Percentiles rank a stretch among this genome's conserved stretches.
These are phyloP conservation scores for Rhododendron ovatum DNA, from an alignment of 148 eudicot species.

Conservation along the genomic window DNA sequence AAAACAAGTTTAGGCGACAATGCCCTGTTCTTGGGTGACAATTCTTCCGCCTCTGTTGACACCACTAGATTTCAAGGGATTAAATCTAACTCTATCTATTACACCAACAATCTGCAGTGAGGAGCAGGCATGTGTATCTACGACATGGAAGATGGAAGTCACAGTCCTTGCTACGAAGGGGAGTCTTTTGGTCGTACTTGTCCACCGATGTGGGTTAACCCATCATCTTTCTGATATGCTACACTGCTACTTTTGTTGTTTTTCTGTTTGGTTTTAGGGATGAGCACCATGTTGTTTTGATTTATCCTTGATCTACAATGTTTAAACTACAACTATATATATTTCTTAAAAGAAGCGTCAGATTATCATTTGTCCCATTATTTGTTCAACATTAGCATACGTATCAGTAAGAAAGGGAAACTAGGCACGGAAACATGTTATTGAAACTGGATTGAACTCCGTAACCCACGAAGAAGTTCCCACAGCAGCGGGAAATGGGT, in stretches of 20 bases:
- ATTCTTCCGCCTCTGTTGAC: not conserved
- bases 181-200: not conserved
- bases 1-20: not conserved
- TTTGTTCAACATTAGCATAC: too few species aligned
- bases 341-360: too few species aligned
- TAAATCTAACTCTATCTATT: not conserved
- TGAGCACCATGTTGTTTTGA: too few species aligned
- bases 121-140: not conserved
- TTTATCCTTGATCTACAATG: not conserved
- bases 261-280: too few species aligned
- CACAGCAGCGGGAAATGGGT: too few species aligned
- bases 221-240: not conserved
- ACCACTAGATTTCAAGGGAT: not conserved
- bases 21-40: not conserved
- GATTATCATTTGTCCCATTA: too few species aligned
- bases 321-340: too few species aligned
- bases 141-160: not conserved
- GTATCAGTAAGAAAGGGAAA: too few species aligned
- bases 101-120: not conserved
- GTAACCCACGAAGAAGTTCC: too few species aligned
- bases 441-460: too few species aligned
- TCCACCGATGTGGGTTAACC: not conserved
- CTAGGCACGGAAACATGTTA: too few species aligned
- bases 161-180: not conserved
- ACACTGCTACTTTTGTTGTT: not conserved